Conservation (phyloP, 2,329 filamentous ascomycete species). For the Aureobasidium sp. region DNA sequence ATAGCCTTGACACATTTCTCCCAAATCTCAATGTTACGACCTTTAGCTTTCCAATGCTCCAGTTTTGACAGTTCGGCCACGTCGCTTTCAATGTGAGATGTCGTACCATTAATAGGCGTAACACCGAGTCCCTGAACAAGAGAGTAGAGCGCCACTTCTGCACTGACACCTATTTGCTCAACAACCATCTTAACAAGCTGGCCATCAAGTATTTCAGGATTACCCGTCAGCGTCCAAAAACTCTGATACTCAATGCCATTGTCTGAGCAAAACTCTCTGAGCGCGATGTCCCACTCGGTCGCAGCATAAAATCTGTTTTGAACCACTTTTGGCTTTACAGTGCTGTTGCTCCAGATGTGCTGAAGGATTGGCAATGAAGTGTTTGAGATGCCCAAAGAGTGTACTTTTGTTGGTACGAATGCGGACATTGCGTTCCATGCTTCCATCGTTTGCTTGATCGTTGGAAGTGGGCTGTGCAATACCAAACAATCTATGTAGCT, state of each 20-base stretch:
- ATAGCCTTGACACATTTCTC: background rate
- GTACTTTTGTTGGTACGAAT: conserved; percentile 57
- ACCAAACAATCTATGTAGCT: conserved; percentile 50
- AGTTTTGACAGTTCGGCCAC: background rate
- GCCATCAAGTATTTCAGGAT: conserved; percentile 42
- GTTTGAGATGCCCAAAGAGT: conserved; percentile 68
- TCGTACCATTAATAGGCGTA: conserved; percentile 50
- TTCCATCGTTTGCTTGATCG: conserved; percentile 44
- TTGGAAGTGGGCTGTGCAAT: conserved; percentile 49
- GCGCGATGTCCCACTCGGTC: conserved; percentile 49
- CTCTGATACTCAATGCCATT: conserved; percentile 48
- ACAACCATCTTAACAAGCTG: conserved; percentile 44
- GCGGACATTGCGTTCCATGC: conserved; percentile 59
- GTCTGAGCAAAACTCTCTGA: conserved; percentile 49
- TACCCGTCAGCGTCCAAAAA: conserved; percentile 55
- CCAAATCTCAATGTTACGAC: background rate
- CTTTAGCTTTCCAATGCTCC: background rate
- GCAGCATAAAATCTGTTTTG: conserved; percentile 65
- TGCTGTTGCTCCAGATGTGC: conserved; percentile 39
- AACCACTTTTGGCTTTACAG: conserved; percentile 52
- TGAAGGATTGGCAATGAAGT: conserved; percentile 47
- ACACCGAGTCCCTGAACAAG: conserved; percentile 46
- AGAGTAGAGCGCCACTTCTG: conserved; percentile 44
- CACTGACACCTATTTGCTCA: conserved; percentile 30
- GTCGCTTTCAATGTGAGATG: conserved; percentile 20